Evolutionary conservation across 352 stramenopile genomes (phyloP), one percentile per base, ranked within the genome.

Genomic region (Halophytophthora polymorphica): DNA sequence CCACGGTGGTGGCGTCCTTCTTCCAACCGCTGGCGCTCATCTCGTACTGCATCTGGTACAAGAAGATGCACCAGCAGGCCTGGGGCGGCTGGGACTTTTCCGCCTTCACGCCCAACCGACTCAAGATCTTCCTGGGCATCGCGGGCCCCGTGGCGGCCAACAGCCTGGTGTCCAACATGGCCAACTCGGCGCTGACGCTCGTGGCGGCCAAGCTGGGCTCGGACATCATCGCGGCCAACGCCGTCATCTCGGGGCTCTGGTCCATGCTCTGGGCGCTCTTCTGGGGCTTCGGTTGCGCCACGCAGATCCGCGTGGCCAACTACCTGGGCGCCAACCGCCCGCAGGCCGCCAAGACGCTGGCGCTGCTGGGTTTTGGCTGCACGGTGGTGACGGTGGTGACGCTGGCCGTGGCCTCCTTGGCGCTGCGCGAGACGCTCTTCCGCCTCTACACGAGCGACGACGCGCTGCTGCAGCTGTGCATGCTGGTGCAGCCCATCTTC

Each of bases 281-380:
- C 50, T 86, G 71, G 71, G 74, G 74, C 31, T 86, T 82, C 62
- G 74, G 74, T 50, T 83, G 69, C 29, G 74, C 71, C 19, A 82
- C 74, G 21, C 76, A 87, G 56, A 71, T 81, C 11, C 72, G 72
- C 25, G 73, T 85, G 12, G 70, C 76, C 34, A 85, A 83, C 55
- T 72, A 82, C 44, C 35, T 87, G 1, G 76, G 76, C 14, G 73
- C 71, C 11, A 80, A 77, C 41, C 69, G 71, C 1, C 73, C 76
- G 6, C 54, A 69, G 13, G 62, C 65, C 11, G 76, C 76, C 21
- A 72, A 82, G 60, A 71, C 54, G 29, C 50, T 85, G 6, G 64
- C 49, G 12, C 51, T 77, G 36, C 55, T 84, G 8, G 76, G 76
- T 12, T 76, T 84, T 37, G 52, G 38, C 44, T 81, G 67, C 54